Evolutionary conservation across 1,284 basidiomycete species (phyloP).

Genomic region (Tilletia horrida): DNA sequence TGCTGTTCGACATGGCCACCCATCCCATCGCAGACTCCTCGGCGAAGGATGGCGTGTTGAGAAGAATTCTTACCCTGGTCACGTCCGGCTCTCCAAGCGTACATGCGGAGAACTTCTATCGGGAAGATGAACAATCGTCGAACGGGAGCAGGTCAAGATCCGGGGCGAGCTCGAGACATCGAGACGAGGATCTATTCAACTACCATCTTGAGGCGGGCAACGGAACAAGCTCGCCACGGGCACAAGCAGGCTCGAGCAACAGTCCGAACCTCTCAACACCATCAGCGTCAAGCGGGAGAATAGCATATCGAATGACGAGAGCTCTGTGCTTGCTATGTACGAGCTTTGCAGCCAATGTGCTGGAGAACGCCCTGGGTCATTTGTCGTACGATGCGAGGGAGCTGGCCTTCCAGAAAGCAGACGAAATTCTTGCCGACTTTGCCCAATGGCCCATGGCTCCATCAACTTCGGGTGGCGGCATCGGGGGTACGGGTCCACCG

Average conservation of each 20-base stretch:
- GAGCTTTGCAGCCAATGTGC: constrained; percentile 47
- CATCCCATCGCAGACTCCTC: constrained; percentile 49
- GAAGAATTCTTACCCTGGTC: constrained; percentile 43
- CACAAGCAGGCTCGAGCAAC: neutral
- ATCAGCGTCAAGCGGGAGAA: constrained; percentile 13
- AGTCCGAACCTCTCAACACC: neutral
- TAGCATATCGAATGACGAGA: constrained; percentile 42
- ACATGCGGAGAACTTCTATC: constrained; percentile 14
- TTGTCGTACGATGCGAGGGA: constrained; percentile 47
- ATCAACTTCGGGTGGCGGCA: constrained; percentile 26
- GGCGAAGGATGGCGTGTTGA: constrained; percentile 50
- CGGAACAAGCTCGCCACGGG: constrained; percentile 15
- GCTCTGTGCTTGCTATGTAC: constrained; percentile 46
- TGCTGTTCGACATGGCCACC: constrained; percentile 55
- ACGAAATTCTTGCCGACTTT: constrained; percentile 47
- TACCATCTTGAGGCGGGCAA: neutral
- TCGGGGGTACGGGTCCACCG: constrained; percentile 24
- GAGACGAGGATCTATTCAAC: constrained; percentile 8
- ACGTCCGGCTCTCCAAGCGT: constrained; percentile 21
- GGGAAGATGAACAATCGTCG: neutral
- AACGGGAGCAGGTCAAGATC: constrained; percentile 15
- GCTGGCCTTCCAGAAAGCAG: constrained; percentile 45
- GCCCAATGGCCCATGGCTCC: constrained; percentile 54
- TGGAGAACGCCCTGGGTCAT: constrained; percentile 51
- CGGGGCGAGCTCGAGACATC: constrained; percentile 6